Percentiles rank a stretch among this genome's conserved stretches.
Conservation (phyloP, 1,284 basidiomycete genomes). For the Fomes fomentarius region DNA sequence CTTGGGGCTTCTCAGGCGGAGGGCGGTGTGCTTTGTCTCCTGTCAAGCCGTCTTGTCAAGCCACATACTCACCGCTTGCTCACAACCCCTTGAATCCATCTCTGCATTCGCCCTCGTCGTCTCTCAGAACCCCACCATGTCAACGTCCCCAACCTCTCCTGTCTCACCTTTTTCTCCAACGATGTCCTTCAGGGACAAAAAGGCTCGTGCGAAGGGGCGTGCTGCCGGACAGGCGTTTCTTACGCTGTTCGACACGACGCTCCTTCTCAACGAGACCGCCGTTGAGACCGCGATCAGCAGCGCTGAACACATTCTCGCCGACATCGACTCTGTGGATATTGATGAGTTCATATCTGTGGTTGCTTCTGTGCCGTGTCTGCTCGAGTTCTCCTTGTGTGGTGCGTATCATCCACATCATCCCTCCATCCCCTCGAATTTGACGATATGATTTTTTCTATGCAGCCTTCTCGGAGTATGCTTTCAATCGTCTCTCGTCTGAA, state of each 20-base stretch:
- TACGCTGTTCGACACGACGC: conserved; percentile 3
- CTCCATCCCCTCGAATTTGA: neutral
- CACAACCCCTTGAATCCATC: neutral
- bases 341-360: conserved; percentile 3
- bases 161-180: neutral
- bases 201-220: neutral
- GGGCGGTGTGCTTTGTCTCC: neutral
- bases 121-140: neutral
- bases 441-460: neutral
- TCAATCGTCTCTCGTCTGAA: neutral
- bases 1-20: neutral
- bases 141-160: neutral
- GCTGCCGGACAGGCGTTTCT: neutral
- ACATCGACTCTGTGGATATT: neutral
- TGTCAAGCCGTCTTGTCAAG: neutral
- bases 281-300: conserved; percentile 14
- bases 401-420: neutral
- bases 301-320: conserved; percentile 10
- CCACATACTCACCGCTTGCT: neutral
- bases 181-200: neutral
- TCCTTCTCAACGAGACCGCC: conserved; percentile 13
- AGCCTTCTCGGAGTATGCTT: neutral
- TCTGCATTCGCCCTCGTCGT: neutral
- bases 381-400: conserved; percentile 21
- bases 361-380: neutral